A percentile compares a stretch with the other conserved stretches of the same genome.
phyloP scores from a whole-genome alignment of 176 grass and related monocot species.

The Hyparrhenia diplandra region DNA sequence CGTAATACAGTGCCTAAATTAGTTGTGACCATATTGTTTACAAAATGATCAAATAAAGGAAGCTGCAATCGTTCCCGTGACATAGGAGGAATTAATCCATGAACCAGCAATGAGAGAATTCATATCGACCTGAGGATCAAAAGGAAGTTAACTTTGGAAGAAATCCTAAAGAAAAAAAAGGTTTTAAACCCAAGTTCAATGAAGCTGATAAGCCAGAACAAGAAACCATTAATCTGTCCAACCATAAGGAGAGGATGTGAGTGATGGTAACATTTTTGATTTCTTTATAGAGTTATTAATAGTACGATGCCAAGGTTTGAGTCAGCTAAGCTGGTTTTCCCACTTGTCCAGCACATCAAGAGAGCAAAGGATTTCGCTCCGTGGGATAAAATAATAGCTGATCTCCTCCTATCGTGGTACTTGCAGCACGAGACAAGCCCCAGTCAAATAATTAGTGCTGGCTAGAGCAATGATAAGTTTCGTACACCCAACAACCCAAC shows the following conservation, averaged over 20 bases:
- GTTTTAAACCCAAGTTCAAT: neutral
- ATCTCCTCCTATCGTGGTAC: slow-evolving; percentile 5
- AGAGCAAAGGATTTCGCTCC: neutral
- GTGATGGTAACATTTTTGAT: neutral
- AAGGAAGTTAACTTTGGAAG: neutral
- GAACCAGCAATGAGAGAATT: neutral
- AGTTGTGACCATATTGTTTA: neutral
- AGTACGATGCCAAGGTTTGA: neutral
- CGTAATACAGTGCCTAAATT: neutral
- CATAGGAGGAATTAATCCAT: neutral
- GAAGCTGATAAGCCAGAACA: neutral
- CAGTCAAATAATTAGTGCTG: slow-evolving; percentile 12
- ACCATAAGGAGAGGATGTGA: neutral
- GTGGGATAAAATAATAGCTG: slow-evolving; percentile 1
- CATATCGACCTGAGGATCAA: neutral
- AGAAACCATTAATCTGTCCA: neutral
- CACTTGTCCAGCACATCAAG: slow-evolving; percentile 12
- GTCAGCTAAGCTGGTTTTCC: neutral
- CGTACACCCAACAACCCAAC: neutral
- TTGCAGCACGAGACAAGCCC: neutral
- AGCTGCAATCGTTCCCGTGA: neutral
- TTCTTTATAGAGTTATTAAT: neutral
- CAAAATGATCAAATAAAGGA: neutral
- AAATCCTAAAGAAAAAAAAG: neutral
- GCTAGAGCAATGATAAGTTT: slow-evolving; percentile 4